Conservation (phyloP, 106 monocot species). For the Chionographis japonica region DNA sequence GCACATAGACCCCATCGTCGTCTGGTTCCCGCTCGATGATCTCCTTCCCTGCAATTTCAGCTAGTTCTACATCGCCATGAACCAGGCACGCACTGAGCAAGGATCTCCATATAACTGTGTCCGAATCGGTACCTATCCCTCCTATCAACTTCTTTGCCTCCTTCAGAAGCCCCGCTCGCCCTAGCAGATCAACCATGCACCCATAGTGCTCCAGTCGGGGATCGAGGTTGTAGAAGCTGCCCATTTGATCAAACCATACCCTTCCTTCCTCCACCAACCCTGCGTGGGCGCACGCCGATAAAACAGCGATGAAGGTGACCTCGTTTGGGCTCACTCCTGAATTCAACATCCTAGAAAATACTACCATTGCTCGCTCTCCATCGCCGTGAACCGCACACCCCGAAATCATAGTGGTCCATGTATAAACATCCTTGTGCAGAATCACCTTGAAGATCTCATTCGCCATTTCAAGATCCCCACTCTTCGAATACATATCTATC, state of each 20-base stretch:
- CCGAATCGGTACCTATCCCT: constrained; percentile 24
- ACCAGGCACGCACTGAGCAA: constrained; percentile 27
- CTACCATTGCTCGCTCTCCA: constrained; percentile 9
- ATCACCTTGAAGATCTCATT: constrained; percentile 22
- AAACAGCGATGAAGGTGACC: constrained; percentile 39
- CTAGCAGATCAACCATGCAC: constrained; percentile 49
- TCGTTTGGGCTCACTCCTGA: constrained; percentile 26
- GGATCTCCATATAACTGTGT: constrained; percentile 44
- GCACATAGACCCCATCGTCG: constrained; percentile 41
- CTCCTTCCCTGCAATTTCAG: constrained; percentile 32
- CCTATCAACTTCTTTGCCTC: constrained; percentile 36
- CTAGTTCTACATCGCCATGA: constrained; percentile 27
- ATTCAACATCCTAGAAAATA: constrained; percentile 19
- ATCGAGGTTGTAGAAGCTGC: neutral
- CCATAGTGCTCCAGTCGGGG: constrained; percentile 40
- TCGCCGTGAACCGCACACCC: constrained; percentile 41
- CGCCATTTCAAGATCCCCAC: constrained; percentile 35
- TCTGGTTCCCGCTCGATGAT: constrained; percentile 27
- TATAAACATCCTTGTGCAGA: constrained; percentile 27
- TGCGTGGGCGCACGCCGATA: constrained; percentile 40
- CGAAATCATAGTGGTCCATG: constrained; percentile 49
- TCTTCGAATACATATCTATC: constrained; percentile 68
- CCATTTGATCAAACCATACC: constrained; percentile 26
- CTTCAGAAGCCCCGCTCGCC: constrained; percentile 33
- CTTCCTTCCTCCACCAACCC: constrained; percentile 36